Conservation (phyloP, 305 asterid genomes). For the Withania somnifera region DNA sequence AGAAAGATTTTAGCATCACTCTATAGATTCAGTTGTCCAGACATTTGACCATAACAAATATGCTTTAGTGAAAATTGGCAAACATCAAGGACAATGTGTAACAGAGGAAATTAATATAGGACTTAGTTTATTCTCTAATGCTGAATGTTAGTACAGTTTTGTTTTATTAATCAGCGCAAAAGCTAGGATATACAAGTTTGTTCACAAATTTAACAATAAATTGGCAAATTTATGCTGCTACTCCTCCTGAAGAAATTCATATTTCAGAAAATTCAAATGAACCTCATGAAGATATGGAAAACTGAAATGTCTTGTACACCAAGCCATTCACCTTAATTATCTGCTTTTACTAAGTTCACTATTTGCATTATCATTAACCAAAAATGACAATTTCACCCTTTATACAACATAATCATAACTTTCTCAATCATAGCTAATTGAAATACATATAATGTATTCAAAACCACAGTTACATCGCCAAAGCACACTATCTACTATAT, state of each 20-base stretch:
- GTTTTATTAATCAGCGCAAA: neutral
- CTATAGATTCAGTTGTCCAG: neutral
- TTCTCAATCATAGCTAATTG: neutral
- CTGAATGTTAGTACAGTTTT: neutral
- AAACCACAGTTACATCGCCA: neutral
- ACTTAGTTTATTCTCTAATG: neutral
- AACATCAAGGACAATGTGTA: neutral
- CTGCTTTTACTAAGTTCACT: neutral
- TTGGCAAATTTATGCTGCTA: neutral
- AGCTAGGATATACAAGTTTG: neutral
- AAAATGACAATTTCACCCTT: neutral
- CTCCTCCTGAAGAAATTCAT: neutral
- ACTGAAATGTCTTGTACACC: neutral
- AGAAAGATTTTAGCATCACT: neutral
- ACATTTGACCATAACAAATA: neutral
- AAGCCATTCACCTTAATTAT: neutral
- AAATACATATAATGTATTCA: neutral
- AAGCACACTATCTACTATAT: neutral
- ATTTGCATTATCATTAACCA: neutral
- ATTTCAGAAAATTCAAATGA: neutral
- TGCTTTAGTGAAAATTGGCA: neutral
- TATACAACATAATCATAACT: neutral
- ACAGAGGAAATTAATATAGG: neutral
- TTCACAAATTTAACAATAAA: neutral
- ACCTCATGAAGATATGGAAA: neutral